Base-by-base conservation (phyloP, 352 stramenopile genomes). In the Saprolegnia diclina region DNA sequence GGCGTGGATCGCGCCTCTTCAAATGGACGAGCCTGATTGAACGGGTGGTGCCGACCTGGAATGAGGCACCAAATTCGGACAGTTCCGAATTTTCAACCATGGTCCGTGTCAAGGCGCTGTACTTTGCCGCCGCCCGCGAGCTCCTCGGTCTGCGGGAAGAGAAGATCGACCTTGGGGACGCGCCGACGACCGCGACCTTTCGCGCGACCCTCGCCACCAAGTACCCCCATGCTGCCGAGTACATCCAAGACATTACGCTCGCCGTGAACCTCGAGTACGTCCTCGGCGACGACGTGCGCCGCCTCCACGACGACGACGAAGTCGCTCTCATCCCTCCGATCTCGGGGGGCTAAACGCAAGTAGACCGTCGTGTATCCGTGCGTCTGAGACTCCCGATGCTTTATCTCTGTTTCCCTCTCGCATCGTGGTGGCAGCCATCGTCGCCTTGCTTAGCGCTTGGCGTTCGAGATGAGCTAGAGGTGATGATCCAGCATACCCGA, bases 301-400 rank as follows among this genome's bases (percentile, higher is more conserved):
- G 16, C 16, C 48, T 93, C 45, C 56, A 65, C 24, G 73, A 87
- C 55, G 83, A 83, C 67, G 85, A 93, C 75, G 85, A 93, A 71
- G 83, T 93, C 42, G 85, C 85, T 50, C 77, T 91, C 26, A 93
- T 91, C 45, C 85, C 85, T 54, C 85, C 85, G n/a, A 91, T 93
- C 72, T 91, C 83, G 56, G 80, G 80, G 21, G 80, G 80, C 0
- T 87, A 66, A 76, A 72, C 68, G 7, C 18, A 29, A 11, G 54
- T 6, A 21, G 14, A 29, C 54, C 13, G 11, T 22, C 10, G 11
- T 63, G 13, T 32, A 26, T 63, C 26, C 9, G 18, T 14, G 21
- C 24, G 52, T 29, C 52, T 6, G 29, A 9, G 21, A 59, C 35
- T 18, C 26, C 52, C 32, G 26, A 50, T 53, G 13, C 32, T 52